Evolutionary conservation across 179 eudicot species (phyloP), one percentile per base, ranked within the genome.

Genomic region (Camellia oleifera): DNA sequence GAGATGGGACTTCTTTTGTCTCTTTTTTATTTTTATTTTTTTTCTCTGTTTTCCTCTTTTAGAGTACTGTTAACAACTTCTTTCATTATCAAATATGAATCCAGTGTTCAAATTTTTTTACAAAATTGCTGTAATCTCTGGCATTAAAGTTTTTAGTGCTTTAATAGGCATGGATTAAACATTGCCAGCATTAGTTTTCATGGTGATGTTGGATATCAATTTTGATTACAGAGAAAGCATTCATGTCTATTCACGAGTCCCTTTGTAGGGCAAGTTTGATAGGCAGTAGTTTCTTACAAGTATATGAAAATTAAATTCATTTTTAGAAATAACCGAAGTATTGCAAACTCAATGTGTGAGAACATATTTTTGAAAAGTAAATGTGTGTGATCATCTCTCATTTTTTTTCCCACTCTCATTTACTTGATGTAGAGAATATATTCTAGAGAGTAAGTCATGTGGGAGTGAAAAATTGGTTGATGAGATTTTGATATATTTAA

Each of bases 241-340:
- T 14, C n/a, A 12, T 23, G 44, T 72, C 13, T 23, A 48, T 20
- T 12, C 6, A 52, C 7, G 62, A n/a, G 58, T 18, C 73, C 23
- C 17, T 56, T 46, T 71, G 48, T 56, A 54, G 18, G 42, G 23
- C 17, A 69, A 20, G 48, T 70, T 70, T 18, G 32, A 3, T 70
- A 46, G 57, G 74, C 15, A 45, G 54, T 45, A 46, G 74, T 56
- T 70, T 70, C 74, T 70, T 70, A 46, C 18, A 45, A 45, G 56
- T 52, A 10, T 44, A 40, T 14, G 12, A 17, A 66, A 23, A 66
- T 11, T 44, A 48, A 44, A 10, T 7, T 52, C 10, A 6, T 7
- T 45, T 68, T 44, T 42, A 18, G 44, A 50, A 68, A 15, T 69
- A 69, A 69, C 64, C 17, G 18, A 68, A 42, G 52, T 14, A 0